phyloP scores from a whole-genome alignment of 345 rosid species.

The Hibiscus trionum region DNA sequence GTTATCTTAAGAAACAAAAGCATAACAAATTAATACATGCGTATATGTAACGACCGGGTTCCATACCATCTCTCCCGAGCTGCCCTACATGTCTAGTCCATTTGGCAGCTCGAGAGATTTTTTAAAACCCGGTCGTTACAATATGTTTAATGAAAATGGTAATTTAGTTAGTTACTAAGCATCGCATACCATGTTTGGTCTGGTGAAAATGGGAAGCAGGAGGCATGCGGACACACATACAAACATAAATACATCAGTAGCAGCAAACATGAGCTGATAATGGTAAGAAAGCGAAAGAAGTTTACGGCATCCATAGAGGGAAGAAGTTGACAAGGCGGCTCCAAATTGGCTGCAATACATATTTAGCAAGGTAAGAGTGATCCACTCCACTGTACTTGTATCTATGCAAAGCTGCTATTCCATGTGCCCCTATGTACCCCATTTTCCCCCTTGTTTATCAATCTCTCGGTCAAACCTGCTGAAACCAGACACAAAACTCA shows the following conservation, averaged over 20 bases:
- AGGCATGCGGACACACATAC: conserved; percentile 6
- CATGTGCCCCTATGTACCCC: conserved; percentile 92
- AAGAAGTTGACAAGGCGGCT: conserved; percentile 71
- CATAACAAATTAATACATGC: not conserved
- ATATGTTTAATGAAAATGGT: not conserved
- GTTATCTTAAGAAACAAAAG: conserved; percentile 55
- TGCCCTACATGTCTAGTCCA: too few relatives aligned
- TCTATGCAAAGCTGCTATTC: conserved; percentile 71
- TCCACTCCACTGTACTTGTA: conserved; percentile 94
- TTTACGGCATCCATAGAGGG: conserved; percentile 98
- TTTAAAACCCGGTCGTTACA: not conserved
- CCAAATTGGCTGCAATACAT: conserved; percentile 92
- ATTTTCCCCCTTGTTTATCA: conserved; percentile 21
- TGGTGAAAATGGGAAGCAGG: conserved; percentile 31
- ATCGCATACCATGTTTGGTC: conserved; percentile 81
- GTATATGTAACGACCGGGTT: not conserved
- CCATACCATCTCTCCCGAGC: too few relatives aligned
- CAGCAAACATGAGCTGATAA: not conserved
- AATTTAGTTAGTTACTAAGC: not conserved
- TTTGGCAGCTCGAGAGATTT: not conserved
- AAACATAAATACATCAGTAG: conserved; percentile 12
- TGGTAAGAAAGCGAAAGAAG: conserved; percentile 14
- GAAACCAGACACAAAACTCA: not conserved
- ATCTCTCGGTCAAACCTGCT: conserved; percentile 17
- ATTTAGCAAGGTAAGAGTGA: conserved; percentile 76